A percentile compares a stretch with the other conserved stretches of the same genome.
phyloP scores from a whole-genome alignment of 1,284 basidiomycete species.

The Microbotryum intermedium region DNA sequence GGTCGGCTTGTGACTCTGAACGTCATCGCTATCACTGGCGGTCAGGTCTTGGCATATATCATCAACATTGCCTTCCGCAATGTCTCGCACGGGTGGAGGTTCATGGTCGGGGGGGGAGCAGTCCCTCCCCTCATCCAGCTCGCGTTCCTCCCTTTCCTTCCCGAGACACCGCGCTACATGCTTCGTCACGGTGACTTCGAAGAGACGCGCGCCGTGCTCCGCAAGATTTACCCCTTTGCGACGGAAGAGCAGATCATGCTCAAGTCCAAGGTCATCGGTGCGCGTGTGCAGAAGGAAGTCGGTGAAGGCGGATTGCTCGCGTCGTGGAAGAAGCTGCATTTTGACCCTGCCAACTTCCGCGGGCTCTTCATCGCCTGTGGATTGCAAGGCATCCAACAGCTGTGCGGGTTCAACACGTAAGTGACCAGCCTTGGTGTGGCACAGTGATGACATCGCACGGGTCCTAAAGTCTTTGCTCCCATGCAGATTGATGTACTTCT shows the following conservation, averaged over 20 bases:
- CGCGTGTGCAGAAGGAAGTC: slow-evolving; percentile 56
- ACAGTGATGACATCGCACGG: neutral
- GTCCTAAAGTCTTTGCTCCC: neutral
- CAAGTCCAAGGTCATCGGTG: slow-evolving; percentile 53
- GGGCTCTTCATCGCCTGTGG: slow-evolving; percentile 60
- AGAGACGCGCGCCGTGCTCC: slow-evolving; percentile 49
- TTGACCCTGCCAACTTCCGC: slow-evolving; percentile 21
- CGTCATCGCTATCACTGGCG: slow-evolving; percentile 33
- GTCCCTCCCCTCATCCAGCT: slow-evolving; percentile 49
- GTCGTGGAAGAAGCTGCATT: slow-evolving; percentile 27
- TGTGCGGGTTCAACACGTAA: slow-evolving; percentile 61
- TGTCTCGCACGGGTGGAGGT: slow-evolving; percentile 61
- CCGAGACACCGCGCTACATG: slow-evolving; percentile 69
- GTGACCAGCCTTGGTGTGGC: too few species aligned
- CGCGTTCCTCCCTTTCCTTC: slow-evolving; percentile 54
- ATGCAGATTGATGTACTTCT: slow-evolving; percentile 42
- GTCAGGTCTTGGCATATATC: slow-evolving; percentile 38
- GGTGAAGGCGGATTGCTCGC: slow-evolving; percentile 48
- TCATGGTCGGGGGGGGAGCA: slow-evolving; percentile 53
- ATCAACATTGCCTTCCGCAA: slow-evolving; percentile 53
- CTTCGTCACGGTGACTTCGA: slow-evolving; percentile 50
- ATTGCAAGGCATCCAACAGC: slow-evolving; percentile 71
- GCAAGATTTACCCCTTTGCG: slow-evolving; percentile 59
- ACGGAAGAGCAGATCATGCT: slow-evolving; percentile 55
- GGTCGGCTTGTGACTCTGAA: slow-evolving; percentile 60